Base-by-base conservation (phyloP, 164 flowering plant species). In the Brasenia schreberi region DNA sequence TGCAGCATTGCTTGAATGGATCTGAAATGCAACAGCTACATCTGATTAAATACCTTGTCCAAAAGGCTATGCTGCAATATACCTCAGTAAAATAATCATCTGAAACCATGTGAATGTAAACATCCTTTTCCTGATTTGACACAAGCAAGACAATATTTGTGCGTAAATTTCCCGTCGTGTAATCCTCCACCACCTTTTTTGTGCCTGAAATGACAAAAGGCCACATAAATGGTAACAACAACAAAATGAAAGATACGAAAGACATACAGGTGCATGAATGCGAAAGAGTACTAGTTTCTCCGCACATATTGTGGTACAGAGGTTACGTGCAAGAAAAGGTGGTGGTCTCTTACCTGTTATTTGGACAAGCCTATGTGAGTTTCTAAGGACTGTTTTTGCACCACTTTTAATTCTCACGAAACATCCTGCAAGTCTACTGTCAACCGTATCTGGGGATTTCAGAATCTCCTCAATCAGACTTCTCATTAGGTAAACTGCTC, bases 1-100 rank as follows among this genome's bases (percentile, higher is more conserved):
- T 33, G 39, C 39, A 33, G 39, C 39, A 33, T 33, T 33, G 39
- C 39, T 33, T 33, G 39, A 33, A 33, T 33, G 39, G 4, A 33
- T 33, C 4, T 33, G 39, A 33, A 33, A 33, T 33, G 39, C 39
- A 33, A 33, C 39, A 33, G 39, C 39, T 33, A 33, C 39, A 33
- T 33, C 4, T 33, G 2, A 33, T 33, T 33, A 33, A 33, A 33
- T 33, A 19, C 44, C 65, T 64, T 45, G 0, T 18, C 39, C 39
- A 33, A 33, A 33, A 33, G 39, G 33, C 11, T 12, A 9, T 19
- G 2, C 16, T 49, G 56, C 12, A 9, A 9, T 68, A 49, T 78
- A 90, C 97, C 95, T 82, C 81, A 59, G 81, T 33, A 72, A 88
- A 81, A 59, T 88, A 83, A 66, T 72, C 82, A 68, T 90, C 86